These are phyloP conservation scores for Ogataea parapolymorpha DNA, from an alignment of 805 yeast species.

Conservation along the genomic window DNA sequence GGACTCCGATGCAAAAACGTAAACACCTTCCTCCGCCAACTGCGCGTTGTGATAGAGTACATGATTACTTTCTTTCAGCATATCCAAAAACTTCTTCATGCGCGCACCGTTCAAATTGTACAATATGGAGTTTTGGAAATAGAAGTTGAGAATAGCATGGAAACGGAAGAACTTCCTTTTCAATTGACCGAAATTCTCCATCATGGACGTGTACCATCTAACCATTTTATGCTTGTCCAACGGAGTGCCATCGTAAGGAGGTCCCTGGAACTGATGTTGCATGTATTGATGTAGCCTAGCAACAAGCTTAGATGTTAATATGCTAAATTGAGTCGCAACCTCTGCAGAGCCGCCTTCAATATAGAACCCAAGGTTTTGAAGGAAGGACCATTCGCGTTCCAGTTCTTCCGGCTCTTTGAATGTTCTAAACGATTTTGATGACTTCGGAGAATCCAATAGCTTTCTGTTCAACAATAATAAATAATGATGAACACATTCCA, in stretches of 20 bases:
- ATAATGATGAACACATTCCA: slow-evolving; percentile 71
- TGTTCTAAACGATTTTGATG: slow-evolving; percentile 64
- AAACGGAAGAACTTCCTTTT: slow-evolving; percentile 83
- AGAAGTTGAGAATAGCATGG: slow-evolving; percentile 59
- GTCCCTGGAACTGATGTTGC: slow-evolving; percentile 66
- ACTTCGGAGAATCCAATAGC: slow-evolving; percentile 69
- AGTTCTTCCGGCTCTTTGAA: slow-evolving; percentile 90
- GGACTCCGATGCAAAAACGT: slow-evolving; percentile 71
- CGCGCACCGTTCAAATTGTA: slow-evolving; percentile 52
- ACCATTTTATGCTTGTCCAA: slow-evolving; percentile 41
- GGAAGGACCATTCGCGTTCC: slow-evolving; percentile 74
- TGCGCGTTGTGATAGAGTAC: slow-evolving; percentile 67
- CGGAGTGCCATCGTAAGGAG: slow-evolving; percentile 39
- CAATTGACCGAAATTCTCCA: slow-evolving; percentile 69
- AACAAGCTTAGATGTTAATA: slow-evolving; percentile 62
- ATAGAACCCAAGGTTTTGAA: slow-evolving; percentile 72
- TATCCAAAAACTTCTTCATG: slow-evolving; percentile 49
- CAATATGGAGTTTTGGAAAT: slow-evolving; percentile 69
- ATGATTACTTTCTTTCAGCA: slow-evolving; percentile 65
- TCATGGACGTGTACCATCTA: slow-evolving; percentile 65
- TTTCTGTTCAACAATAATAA: slow-evolving; percentile 71
- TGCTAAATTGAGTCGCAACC: slow-evolving; percentile 72
- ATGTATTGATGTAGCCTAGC: slow-evolving; percentile 68
- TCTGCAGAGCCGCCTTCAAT: slow-evolving; percentile 79
- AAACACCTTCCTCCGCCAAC: slow-evolving; percentile 71